Percentiles rank a stretch among this genome's conserved stretches.
Conservation (phyloP, 352 stramenopile species). For the Peronospora destructor region DNA sequence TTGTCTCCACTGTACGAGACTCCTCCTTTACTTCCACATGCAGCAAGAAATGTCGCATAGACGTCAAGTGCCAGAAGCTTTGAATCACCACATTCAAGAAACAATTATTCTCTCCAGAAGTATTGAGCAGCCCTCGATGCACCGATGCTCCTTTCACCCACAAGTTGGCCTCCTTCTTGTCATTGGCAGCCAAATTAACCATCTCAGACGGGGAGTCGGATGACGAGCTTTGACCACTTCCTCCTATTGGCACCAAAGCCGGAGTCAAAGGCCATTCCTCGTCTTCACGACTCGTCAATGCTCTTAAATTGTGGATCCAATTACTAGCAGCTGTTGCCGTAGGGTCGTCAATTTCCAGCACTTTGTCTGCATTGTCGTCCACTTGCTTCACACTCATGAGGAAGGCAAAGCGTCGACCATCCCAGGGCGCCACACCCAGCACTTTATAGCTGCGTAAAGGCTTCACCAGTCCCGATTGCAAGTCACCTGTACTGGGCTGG, state of each 20-base stretch:
- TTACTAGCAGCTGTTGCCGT: conserved; percentile 51
- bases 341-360: conserved; percentile 69
- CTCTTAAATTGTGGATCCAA: conserved; percentile 65
- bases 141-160: conserved; percentile 80
- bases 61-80: conserved; percentile 87
- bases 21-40: conserved; percentile 83
- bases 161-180: conserved; percentile 60
- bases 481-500: conserved; percentile 65
- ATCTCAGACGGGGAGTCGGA: conserved; percentile 19
- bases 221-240: conserved; percentile 26
- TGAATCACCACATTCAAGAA: conserved; percentile 89
- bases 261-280: conserved; percentile 25
- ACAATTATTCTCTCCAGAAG: conserved; percentile 84
- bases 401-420: conserved; percentile 66
- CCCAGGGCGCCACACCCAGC: conserved; percentile 61
- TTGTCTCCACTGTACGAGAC: conserved; percentile 55
- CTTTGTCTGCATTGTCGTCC: conserved; percentile 62
- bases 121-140: conserved; percentile 71
- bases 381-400: conserved; percentile 65
- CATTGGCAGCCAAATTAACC: conserved; percentile 15
- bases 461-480: conserved; percentile 48
- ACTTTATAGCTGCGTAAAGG: conserved; percentile 66
- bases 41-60: conserved; percentile 78
- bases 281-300: conserved; percentile 41
- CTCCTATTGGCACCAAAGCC: conserved; percentile 21